Percentiles rank a stretch among this genome's conserved stretches.
These are phyloP conservation scores for Schizophyllum commune DNA, from an alignment of 1,284 basidiomycete genomes.

Conservation along the genomic window DNA sequence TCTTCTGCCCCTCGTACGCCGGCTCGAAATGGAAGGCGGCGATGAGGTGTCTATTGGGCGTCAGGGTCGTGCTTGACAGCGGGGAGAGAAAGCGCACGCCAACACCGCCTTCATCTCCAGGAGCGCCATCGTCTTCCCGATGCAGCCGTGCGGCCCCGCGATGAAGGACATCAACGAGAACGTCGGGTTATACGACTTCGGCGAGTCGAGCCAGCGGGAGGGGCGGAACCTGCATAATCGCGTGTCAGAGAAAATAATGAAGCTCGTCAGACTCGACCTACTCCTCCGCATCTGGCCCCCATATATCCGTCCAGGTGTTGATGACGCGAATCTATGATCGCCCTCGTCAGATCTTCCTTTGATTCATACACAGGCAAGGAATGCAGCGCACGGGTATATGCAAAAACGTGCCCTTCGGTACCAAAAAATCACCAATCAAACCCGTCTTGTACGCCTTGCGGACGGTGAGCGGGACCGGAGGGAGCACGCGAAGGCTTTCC, in stretches of 20 bases:
- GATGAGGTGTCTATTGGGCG: constrained; percentile 24
- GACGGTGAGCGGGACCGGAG: constrained; percentile 40
- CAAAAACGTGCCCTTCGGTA: constrained; percentile 39
- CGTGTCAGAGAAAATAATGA: not conserved
- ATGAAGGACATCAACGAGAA: constrained; percentile 38
- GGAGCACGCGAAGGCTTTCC: constrained; percentile 33
- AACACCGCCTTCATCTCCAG: constrained; percentile 44
- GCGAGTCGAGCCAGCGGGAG: constrained; percentile 34
- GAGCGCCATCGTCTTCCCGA: constrained; percentile 44
- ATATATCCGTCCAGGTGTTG: constrained; percentile 37
- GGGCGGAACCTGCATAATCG: constrained; percentile 32
- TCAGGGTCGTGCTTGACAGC: too few species aligned
- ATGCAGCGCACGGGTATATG: constrained; percentile 40
- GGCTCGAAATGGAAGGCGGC: constrained; percentile 34
- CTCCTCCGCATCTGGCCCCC: constrained; percentile 41
- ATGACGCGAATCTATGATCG: constrained; percentile 43
- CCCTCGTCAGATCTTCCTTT: too few species aligned
- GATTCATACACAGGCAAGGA: too few species aligned
- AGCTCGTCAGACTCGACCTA: constrained; percentile 9
- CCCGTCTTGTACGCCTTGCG: constrained; percentile 34
- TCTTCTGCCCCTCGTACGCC: constrained; percentile 29
- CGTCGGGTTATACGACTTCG: constrained; percentile 25
- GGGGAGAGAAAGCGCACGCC: too few species aligned
- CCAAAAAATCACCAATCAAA: constrained; percentile 35
- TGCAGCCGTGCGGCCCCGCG: constrained; percentile 40